Base-by-base conservation (phyloP, 768 basidiomycete species). In the Mycena albidolilacea region DNA sequence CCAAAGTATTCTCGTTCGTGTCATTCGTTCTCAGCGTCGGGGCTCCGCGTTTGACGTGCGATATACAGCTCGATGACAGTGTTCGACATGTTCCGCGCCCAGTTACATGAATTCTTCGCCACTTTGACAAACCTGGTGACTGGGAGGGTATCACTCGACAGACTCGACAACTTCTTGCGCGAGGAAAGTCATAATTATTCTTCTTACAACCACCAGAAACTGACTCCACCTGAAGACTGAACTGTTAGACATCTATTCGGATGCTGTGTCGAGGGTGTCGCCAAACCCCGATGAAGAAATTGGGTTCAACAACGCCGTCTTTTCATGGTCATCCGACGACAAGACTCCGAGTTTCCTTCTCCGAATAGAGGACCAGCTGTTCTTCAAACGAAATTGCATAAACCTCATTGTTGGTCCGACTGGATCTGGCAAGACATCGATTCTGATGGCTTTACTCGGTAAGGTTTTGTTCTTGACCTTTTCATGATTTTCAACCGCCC, bases 81-180 rank as follows among this genome's bases (percentile, higher is more conserved):
- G 43, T 93, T 94, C 76, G 88, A 90, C 61, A 85, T 90, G 73
- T 80, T 94, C 41, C 86, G 90, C 43, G 84, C 85, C 1, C 88
- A 90, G 69, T 78, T 91, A 61, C 81, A 83, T 79, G 85, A 80
- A 76, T 78, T 81, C 2, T 79, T 83, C 15, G 80, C 78, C 65
- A 73, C 78, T n/a, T 69, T 81, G 35, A 80, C 78, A 3, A 59
- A 43, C 35, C 54, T 67, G 9, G 66, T 79, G 23, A 76, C 80
- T 82, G 90, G 86, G 60, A 90, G 90, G 79, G 92, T 95, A 5
- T 92, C 92, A 1, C 77, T 94, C 5, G 88, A 90, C 64, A 87
- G 93, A 76, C 69, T 87, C 3, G 77, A 84, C 23, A 78, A 83
- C 39, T 87, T 86, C 71, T 74, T 88, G 50, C 77, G 79, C 44